A percentile compares a stretch with the other conserved stretches of the same genome.
Evolutionary conservation across 1,139 yeast genomes (phyloP).

Genomic region (Suhomyces wounanorum): DNA sequence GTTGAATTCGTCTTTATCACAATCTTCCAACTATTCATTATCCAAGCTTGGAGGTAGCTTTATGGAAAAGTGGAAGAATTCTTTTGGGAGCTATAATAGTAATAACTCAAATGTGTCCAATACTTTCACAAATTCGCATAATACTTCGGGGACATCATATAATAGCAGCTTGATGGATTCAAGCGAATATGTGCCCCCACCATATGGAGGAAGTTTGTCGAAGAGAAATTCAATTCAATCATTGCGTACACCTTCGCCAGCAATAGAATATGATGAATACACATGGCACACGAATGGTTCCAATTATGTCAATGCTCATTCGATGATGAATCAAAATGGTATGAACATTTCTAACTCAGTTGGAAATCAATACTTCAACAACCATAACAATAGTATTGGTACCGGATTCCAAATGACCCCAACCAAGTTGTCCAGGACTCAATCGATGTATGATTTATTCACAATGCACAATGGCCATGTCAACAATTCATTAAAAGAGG

Average conservation of each 20-base stretch:
- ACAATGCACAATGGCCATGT: constrained; percentile 15
- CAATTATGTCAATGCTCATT: not conserved
- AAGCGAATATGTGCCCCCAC: constrained; percentile 21
- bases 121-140: constrained; percentile 4
- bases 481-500: constrained; percentile 4
- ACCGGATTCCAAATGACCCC: constrained; percentile 17
- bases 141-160: constrained; percentile 7
- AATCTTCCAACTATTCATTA: constrained; percentile 42
- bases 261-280: constrained; percentile 47
- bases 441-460: constrained; percentile 41
- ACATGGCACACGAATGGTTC: constrained; percentile 26
- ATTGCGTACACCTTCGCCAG: constrained; percentile 50
- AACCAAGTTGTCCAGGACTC: constrained; percentile 36
- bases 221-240: constrained; percentile 34
- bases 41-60: constrained; percentile 48
- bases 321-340: constrained; percentile 1
- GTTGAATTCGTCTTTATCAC: constrained; percentile 38
- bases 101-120: constrained; percentile 10
- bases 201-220: constrained; percentile 22
- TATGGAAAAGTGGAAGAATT: constrained; percentile 49
- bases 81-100: constrained; percentile 24
- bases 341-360: constrained; percentile 3
- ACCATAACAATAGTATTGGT: not conserved
- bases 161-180: constrained; percentile 9
- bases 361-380: not conserved